Evolutionary conservation across 768 basidiomycete species (phyloP).

Genomic region (Holtermanniella nyarrowii): DNA sequence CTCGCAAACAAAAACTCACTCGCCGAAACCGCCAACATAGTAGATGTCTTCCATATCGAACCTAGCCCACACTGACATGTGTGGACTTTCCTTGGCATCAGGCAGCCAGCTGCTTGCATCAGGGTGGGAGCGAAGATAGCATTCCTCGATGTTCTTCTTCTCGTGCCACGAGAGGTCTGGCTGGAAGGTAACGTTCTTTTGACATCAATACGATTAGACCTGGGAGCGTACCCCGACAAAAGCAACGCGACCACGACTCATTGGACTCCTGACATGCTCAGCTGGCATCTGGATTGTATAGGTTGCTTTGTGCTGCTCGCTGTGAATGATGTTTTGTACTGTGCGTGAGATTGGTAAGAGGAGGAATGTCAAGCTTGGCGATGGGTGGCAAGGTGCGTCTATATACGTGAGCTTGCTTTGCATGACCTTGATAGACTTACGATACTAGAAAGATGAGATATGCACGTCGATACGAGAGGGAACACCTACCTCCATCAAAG

Average conservation of each 20-base stretch:
- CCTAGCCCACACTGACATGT: conserved; percentile 28
- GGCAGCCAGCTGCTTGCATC: conserved; percentile 34
- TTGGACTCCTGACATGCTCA: conserved; percentile 15
- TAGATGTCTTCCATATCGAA: conserved; percentile 32
- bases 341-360: conserved; percentile 34
- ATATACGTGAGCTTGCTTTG: too few species aligned
- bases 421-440: too few species aligned
- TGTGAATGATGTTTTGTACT: conserved; percentile 26
- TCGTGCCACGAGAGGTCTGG: conserved; percentile 12
- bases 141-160: conserved; percentile 10
- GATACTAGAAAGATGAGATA: conserved; percentile 3
- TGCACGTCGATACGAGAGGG: neutral
- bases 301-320: conserved; percentile 16
- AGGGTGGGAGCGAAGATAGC: conserved; percentile 30
- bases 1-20: conserved; percentile 20
- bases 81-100: conserved; percentile 7
- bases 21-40: conserved; percentile 40
- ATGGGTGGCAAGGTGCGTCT: conserved; percentile 34
- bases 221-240: conserved; percentile 34
- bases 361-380: conserved; percentile 31
- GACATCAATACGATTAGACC: neutral
- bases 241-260: conserved; percentile 33
- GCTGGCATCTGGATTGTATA: conserved; percentile 30
- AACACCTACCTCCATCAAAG: conserved; percentile 32
- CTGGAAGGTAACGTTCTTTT: conserved; percentile 34